Base-by-base conservation (phyloP, 1,284 basidiomycete genomes). In the Cystobasidium slooffiae region DNA sequence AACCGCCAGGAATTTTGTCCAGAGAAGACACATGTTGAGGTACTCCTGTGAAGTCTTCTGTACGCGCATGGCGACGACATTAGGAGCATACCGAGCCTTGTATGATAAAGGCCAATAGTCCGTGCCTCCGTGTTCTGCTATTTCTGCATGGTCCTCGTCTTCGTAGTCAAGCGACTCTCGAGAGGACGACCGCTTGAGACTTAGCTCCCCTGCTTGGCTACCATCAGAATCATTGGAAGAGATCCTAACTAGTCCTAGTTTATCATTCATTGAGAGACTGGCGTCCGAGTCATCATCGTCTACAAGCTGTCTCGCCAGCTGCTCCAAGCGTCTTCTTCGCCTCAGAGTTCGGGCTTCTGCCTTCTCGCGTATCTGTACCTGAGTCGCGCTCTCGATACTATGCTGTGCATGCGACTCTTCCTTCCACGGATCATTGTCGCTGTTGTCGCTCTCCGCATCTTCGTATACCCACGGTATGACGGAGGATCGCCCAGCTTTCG, bases 31-130 rank as follows among this genome's bases (percentile, higher is more conserved):
- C 18, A 68, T 41, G 43, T 67, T 62, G 16, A 74, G 6, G 41
- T 74, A 74, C 20, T 68, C 63, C 31, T 59, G 44, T n/a, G 52
- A 47, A 9, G 31, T 68, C 18, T 24, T 51, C 41, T 66, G 53
- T 16, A 74, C 63, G 7, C 72, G 63, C 63, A 47, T 74, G 5
- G 53, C 68, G 10, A 70, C 51, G 18, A 41, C 43, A 12, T 49
- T 55, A 6, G 78, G 79, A 39, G 70, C 68, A 52, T 77, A 79
- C 6, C 79, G 70, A 12, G 78, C 77, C 0, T 75, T 59, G 0
- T 77, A 47, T 14, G 77, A 55, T 24, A 77, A 37, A 6, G 79
- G 79, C 46, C 77, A 79, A 56, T 77, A 79, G 66, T 79, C 78
- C 14, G 72, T 69, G 9, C 51, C 61, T 14, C 49, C 20, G 16